Base-by-base conservation (phyloP, 23 red algal genomes). In the Agarophyton chilense region DNA sequence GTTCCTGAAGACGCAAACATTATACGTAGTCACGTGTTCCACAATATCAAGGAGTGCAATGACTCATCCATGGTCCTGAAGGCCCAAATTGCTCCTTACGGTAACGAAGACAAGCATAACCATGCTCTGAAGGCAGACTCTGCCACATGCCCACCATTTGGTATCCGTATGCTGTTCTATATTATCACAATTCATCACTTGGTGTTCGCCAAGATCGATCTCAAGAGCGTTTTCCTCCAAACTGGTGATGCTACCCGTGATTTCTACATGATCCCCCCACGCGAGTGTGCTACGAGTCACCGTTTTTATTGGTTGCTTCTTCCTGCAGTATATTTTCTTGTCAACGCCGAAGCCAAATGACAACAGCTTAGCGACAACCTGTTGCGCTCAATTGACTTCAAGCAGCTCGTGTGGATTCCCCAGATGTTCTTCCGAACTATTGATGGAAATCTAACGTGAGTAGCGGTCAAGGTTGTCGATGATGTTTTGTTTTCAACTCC, bases 201-300 rank as follows among this genome's bases (percentile, higher is more conserved):
- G 86, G 19, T n/a, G 0, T 1, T 90, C 2, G 72, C 58, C 10
- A 90, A 90, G 55, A 70, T 80, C 68, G 72, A 80, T 53, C 65
- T 90, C 55, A 79, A 90, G 43, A 45, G 34, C 50, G 86, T 50
- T 38, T 79, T 90, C 52, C 72, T 90, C 25, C 53, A 90, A 29
- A 90, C 70, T 22, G 70, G 86, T 1, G 28, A 78, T 18, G 86
- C 86, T 22, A 31, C 19, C 6, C 21, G 86, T 19, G 75, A 80
- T 66, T 45, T 90, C 4, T 80, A 67, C 47, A 53, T 90, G 2
- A 79, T 90, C 51, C 72, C 72, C 29, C 72, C 72, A 2, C 52
- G 75, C 3, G 83, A 87, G 56, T 66, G 55, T 31, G 0, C 40
- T 35, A 41, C 36, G 19, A 0, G 52, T 46, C 14, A 46, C 17